Evolutionary conservation across 1,284 basidiomycete species (phyloP), one percentile per base, ranked within the genome.

Genomic region (Cutaneotrichosporon dermatis): DNA sequence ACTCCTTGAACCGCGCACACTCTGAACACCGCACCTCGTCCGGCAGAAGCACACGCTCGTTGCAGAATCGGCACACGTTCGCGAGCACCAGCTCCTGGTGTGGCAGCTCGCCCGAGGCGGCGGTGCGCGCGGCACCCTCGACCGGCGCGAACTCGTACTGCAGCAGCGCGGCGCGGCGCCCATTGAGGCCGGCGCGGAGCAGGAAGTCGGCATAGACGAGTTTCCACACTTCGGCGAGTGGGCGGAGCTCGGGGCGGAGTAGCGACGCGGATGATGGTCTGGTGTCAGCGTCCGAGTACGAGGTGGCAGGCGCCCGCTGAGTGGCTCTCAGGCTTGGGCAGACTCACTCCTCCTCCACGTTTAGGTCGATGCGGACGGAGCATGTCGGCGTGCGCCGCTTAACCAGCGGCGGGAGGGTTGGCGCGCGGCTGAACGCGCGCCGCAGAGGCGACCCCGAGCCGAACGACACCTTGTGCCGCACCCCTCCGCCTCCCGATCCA

Each of bases 141-240:
- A 53, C 50, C 7, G 48, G 37, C 13, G 45, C 84, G 80, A 55
- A 85, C 25, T 61, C 44, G 55, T 69, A 81, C 66, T 88, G 88
- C 57, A 90, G 72, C 11, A 92, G 78, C 59, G 88, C 87, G 10
- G 86, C 76, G 12, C 90, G 82, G 68, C 88, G 86, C 35, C 84
- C 82, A 57, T 83, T 79, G 48, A 91, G 74, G 62, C 85, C 80
- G 84, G 88, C 88, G 45, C 86, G 79, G 61, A 87, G 84, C 11
- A 92, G 79, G 66, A 87, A 80, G 63, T 92, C 88, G 1, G 86
- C 86, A 71, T 91, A 92, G 0, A 82, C 81, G 43, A 85, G 74
- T 44, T 73, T 74, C 63, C 69, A 73, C 2, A 62, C 62, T 51
- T 75, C 73, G 54, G 70, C 74, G 6, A 66, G 57, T 6, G 61